These are phyloP conservation scores for Flueggea neowawraea DNA, from an alignment of 441 rosid species.

Conservation along the genomic window DNA sequence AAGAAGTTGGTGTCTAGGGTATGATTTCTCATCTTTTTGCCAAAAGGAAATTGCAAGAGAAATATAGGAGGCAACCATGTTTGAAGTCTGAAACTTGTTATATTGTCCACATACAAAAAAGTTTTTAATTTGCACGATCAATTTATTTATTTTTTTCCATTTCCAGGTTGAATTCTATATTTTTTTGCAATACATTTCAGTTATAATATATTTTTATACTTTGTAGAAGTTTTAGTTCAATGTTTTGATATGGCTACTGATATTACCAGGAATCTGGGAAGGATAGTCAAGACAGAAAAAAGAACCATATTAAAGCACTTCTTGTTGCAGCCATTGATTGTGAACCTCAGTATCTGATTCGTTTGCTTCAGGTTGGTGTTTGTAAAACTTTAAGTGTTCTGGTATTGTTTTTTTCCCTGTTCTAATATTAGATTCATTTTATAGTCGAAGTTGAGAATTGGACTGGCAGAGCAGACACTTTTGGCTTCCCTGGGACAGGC, in stretches of 20 bases:
- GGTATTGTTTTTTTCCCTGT: neutral
- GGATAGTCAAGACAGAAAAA: slow-evolving; percentile 93
- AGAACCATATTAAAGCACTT: slow-evolving; percentile 82
- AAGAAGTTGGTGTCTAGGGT: neutral
- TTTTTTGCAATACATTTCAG: too few relatives aligned
- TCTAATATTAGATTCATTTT: slow-evolving; percentile 15
- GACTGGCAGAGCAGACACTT: slow-evolving; percentile 79
- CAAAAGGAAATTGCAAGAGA: too few relatives aligned
- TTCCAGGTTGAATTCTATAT: too few relatives aligned
- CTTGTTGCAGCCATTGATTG: slow-evolving; percentile 96
- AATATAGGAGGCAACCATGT: too few relatives aligned
- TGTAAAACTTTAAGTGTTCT: slow-evolving; percentile 8
- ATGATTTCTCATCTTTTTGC: too few relatives aligned
- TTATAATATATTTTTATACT: too few relatives aligned
- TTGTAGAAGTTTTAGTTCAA: neutral
- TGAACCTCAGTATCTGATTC: slow-evolving; percentile 87
- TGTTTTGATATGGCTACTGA: neutral
- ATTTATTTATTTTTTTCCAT: too few relatives aligned
- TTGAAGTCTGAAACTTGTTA: too few relatives aligned
- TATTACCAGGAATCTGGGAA: slow-evolving; percentile 80
- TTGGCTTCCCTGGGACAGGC: slow-evolving; percentile 95
- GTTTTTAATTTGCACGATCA: too few relatives aligned
- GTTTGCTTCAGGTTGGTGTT: slow-evolving; percentile 82
- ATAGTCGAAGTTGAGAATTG: slow-evolving; percentile 79
- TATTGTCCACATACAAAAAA: too few relatives aligned